A percentile compares a stretch with the other conserved stretches of the same genome.
phyloP scores from a whole-genome alignment of 2,329 filamentous ascomycete genomes.

The Diaporthe vexans region DNA sequence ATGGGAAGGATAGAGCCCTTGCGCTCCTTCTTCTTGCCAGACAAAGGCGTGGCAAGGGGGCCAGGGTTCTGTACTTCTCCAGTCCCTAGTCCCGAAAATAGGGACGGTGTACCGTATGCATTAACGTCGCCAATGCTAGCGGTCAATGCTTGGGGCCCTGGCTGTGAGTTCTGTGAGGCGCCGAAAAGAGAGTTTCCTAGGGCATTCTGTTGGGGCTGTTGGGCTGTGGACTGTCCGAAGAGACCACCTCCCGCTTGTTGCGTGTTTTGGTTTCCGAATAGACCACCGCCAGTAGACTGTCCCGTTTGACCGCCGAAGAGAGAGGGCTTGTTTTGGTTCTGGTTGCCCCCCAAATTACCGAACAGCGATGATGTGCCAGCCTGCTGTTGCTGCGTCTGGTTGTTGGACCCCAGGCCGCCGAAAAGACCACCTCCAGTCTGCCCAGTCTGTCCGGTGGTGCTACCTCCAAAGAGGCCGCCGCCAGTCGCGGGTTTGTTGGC shows the following conservation, averaged over 20 bases:
- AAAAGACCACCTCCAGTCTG: conserved; percentile 65
- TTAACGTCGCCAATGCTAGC: conserved; percentile 87
- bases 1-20: conserved; percentile 86
- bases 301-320: conserved; percentile 66
- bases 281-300: conserved; percentile 59
- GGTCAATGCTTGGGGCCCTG: conserved; percentile 76
- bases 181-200: conserved; percentile 72
- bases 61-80: conserved; percentile 80
- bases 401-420: conserved; percentile 55
- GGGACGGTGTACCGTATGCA: conserved; percentile 88
- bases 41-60: conserved; percentile 91
- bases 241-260: conserved; percentile 59
- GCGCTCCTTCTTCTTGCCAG: conserved; percentile 77
- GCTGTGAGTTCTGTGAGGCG: conserved; percentile 61
- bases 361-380: conserved; percentile 59
- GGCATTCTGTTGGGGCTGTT: conserved; percentile 64
- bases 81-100: conserved; percentile 81
- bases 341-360: conserved; percentile 57
- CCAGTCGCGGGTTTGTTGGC: conserved; percentile 58
- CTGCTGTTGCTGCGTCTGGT: conserved; percentile 54
- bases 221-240: conserved; percentile 62
- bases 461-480: conserved; percentile 65
- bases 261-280: conserved; percentile 67
- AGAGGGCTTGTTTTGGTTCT: conserved; percentile 69
- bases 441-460: conserved; percentile 53